Evolutionary conservation across 2,329 filamentous ascomycete genomes (phyloP).

Genomic region (Paracamarosporium sp.): DNA sequence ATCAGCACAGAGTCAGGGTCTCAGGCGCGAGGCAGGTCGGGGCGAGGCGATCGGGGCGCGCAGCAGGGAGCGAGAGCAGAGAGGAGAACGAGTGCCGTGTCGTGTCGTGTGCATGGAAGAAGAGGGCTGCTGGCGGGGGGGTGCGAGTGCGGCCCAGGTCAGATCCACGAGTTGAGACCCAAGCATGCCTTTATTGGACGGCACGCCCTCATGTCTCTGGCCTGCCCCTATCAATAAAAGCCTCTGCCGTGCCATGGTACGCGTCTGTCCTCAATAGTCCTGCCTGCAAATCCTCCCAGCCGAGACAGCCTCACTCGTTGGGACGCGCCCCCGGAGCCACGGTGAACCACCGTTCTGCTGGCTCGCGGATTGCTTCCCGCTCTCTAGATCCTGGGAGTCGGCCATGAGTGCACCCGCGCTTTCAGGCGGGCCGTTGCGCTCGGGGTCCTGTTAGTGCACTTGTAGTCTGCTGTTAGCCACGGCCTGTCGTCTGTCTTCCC

Average conservation of each 20-base stretch:
- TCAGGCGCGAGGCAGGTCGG: background rate
- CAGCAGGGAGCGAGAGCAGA: background rate
- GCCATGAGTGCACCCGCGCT: conserved; percentile 6
- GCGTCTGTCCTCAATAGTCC: conserved; percentile 4
- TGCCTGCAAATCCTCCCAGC: background rate
- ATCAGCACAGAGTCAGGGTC: conserved; percentile 21
- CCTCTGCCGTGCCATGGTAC: conserved; percentile 13
- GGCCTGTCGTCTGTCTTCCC: background rate
- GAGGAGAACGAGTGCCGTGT: conserved; percentile 1
- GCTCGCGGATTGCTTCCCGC: background rate
- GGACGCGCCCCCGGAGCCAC: background rate
- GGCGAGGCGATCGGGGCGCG: background rate
- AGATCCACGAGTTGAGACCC: conserved; percentile 7
- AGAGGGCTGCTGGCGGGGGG: conserved; percentile 2
- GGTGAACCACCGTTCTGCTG: background rate
- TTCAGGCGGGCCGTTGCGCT: conserved; percentile 22
- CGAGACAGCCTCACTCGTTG: conserved; percentile 3
- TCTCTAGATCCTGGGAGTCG: background rate
- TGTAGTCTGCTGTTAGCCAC: conserved; percentile 17
- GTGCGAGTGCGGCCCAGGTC: background rate
- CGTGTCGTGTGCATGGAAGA: background rate
- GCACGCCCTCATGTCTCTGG: conserved; percentile 15
- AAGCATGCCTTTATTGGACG: conserved; percentile 7
- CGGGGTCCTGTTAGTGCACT: conserved; percentile 17
- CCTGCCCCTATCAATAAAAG: conserved; percentile 24